Conservation (phyloP, 345 rosid species). For the Anastatica hierochuntica region DNA sequence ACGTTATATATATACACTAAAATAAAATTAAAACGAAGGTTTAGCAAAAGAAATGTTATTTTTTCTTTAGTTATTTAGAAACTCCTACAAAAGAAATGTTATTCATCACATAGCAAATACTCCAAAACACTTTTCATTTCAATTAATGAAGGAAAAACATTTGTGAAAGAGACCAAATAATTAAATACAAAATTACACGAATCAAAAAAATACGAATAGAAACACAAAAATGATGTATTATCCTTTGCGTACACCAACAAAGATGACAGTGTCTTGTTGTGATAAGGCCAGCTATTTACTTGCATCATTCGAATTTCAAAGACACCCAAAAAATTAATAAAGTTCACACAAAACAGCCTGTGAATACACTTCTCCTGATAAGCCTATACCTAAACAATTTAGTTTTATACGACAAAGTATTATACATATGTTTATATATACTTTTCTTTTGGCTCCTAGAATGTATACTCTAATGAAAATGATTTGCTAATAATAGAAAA, state of each 20-base stretch:
- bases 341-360: slow-evolving; percentile 28
- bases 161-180: slow-evolving; percentile 1
- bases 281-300: slow-evolving; percentile 24
- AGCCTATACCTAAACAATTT: slow-evolving; percentile 18
- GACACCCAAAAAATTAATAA: neutral
- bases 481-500: slow-evolving; percentile 14
- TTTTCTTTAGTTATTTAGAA: too few species aligned
- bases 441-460: slow-evolving; percentile 15
- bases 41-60: too few species aligned
- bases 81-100: too few species aligned
- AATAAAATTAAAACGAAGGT: too few species aligned
- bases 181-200: neutral
- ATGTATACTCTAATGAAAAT: slow-evolving; percentile 11
- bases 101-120: neutral
- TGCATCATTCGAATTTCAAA: slow-evolving; percentile 24
- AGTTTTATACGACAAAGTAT: too few species aligned
- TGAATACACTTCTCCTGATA: slow-evolving; percentile 24
- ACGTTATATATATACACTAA: too few species aligned
- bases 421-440: too few species aligned
- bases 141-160: neutral
- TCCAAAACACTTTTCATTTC: neutral
- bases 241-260: slow-evolving; percentile 18
- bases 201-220: neutral
- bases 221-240: slow-evolving; percentile 8
- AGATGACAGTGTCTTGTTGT: slow-evolving; percentile 21